phyloP scores from a whole-genome alignment of 2,329 filamentous ascomycete genomes.

The Metarhizium rileyi region DNA sequence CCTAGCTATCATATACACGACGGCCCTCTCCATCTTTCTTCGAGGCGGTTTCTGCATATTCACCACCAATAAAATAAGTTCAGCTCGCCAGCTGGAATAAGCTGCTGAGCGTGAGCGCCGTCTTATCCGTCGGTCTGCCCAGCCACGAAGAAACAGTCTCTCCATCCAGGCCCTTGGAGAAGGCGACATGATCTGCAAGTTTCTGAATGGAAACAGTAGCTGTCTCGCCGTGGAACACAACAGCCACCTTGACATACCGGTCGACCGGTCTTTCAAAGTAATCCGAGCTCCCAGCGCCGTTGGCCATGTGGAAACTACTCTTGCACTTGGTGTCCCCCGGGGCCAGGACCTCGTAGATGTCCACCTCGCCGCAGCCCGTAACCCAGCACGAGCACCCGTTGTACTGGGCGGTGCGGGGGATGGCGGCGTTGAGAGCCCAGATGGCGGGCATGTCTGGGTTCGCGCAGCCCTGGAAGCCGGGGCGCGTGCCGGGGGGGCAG shows the following conservation, averaged over 20 bases:
- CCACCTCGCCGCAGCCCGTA: conserved; percentile 61
- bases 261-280: conserved; percentile 59
- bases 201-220: conserved; percentile 47
- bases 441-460: conserved; percentile 62
- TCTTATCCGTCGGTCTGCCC: conserved; percentile 6
- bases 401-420: conserved; percentile 63
- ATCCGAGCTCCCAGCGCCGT: conserved; percentile 56
- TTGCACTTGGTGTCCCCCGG: conserved; percentile 57
- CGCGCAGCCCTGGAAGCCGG: conserved; percentile 20
- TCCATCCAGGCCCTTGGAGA: conserved; percentile 28
- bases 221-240: conserved; percentile 46
- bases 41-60: background rate
- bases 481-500: conserved; percentile 19
- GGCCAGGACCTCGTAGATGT: conserved; percentile 63
- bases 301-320: conserved; percentile 57
- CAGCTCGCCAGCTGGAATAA: conserved; percentile 12
- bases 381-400: conserved; percentile 64
- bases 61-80: background rate
- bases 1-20: background rate
- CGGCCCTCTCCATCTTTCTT: background rate
- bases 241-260: conserved; percentile 51
- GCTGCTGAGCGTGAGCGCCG: conserved; percentile 11
- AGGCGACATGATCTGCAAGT: conserved; percentile 32
- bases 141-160: conserved; percentile 28
- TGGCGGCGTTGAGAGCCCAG: conserved; percentile 67